Base-by-base conservation (phyloP, 2,329 filamentous ascomycete genomes). In the Tolypocladium amazonense region DNA sequence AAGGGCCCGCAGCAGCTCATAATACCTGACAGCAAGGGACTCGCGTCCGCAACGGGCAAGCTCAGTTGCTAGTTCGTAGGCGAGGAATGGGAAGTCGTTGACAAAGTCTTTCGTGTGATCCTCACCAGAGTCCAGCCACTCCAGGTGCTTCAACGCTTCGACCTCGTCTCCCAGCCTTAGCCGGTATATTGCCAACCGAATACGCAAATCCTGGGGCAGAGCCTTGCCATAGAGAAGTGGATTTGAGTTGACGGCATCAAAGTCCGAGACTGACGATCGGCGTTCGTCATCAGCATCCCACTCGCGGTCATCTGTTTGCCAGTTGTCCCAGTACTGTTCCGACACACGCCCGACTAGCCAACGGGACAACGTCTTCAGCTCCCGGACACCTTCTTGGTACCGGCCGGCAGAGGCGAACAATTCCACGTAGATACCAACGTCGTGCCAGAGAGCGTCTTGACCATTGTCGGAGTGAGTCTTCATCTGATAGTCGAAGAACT, bases 401-500 rank as follows among this genome's bases (percentile, higher is more conserved):
- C 83, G 79, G 43, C 81, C 80, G 12, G 84, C 73, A 56, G 86
- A 83, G 35, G 86, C 84, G 62, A 92, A 86, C 23, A 97, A 80
- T 67, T 97, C 91, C 45, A 91, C 82, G 65, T 94, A 96, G 58
- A 92, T 88, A 62, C 91, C 89, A 50, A 95, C 78, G 70, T 97
- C 89, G 58, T 88, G 86, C 93, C 93, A 99, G 38, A 79, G 78
- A 58, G 81, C 77, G 7, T 73, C 70, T 15, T 68, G 70, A 43
- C 71, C 50, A 71, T 74, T 68, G 3, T 70, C 61, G 11, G 69
- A 64, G 4, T 69, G 67, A n/a, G 70, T 65, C 4, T 66, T 63
- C 54, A 70, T 71, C 54, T 77, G 73, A 58, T 79, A 69, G 25
- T 76, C 69, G 60, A 85, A 79, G 58, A 77, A 77, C 5, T 68